These are phyloP conservation scores for Pseudocercospora crystallina DNA, from an alignment of 2,329 filamentous ascomycete species.

Conservation along the genomic window DNA sequence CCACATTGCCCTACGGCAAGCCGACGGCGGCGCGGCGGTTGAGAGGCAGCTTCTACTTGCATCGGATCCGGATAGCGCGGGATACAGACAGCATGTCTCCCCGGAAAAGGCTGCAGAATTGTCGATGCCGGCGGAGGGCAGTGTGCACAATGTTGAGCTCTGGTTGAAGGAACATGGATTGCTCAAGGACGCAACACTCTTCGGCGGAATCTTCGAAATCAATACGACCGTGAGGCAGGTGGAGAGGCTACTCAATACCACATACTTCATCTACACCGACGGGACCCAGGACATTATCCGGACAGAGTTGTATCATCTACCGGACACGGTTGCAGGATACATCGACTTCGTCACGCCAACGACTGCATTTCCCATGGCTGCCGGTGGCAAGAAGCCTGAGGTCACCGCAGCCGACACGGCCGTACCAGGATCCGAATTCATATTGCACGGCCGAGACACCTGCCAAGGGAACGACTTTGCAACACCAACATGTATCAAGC, in stretches of 20 bases:
- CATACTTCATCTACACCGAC: slow-evolving; percentile 23
- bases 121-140: slow-evolving; percentile 9
- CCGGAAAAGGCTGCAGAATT: slow-evolving; percentile 9
- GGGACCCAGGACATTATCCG: slow-evolving; percentile 16
- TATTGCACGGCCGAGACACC: slow-evolving; percentile 6
- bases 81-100: slow-evolving; percentile 20
- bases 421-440: background rate
- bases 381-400: background rate
- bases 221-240: slow-evolving; percentile 20
- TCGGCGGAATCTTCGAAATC: slow-evolving; percentile 22
- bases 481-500: slow-evolving; percentile 23
- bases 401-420: background rate
- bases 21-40: slow-evolving; percentile 15
- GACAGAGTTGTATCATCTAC: slow-evolving; percentile 20
- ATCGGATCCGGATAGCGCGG: slow-evolving; percentile 15
- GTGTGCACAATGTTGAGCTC: slow-evolving; percentile 4
- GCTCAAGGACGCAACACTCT: slow-evolving; percentile 3
- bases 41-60: slow-evolving; percentile 10
- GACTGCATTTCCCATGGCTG: slow-evolving; percentile 19
- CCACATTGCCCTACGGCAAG: slow-evolving; percentile 23
- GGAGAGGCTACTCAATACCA: slow-evolving; percentile 24
- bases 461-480: slow-evolving; percentile 20
- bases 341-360: slow-evolving; percentile 27
- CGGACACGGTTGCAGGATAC: slow-evolving; percentile 13
- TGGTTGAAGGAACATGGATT: slow-evolving; percentile 21